Evolutionary conservation across 495 filamentous ascomycete species (phyloP).

Genomic region (Xylaria telfairii): DNA sequence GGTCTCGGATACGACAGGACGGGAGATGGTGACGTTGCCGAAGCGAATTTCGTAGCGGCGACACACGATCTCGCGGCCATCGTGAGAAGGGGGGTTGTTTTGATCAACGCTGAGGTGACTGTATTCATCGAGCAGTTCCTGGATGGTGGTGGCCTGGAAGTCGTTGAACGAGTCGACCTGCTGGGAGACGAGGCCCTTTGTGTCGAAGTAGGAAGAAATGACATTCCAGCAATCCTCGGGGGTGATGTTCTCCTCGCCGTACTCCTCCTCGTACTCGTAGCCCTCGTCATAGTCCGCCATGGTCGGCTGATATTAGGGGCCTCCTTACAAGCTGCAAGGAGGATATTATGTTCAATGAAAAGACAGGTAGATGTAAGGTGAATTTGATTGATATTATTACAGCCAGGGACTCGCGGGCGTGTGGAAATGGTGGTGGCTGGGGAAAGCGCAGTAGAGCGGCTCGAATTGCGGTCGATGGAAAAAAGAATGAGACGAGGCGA

Average conservation of each 20-base stretch:
- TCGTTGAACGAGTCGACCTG: conserved; percentile 99
- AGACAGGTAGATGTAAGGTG: not conserved
- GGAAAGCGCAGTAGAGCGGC: not conserved
- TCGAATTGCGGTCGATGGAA: not conserved
- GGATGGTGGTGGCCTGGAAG: conserved; percentile 89
- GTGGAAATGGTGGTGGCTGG: not conserved
- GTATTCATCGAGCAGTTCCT: conserved; percentile 89
- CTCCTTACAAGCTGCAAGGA: not conserved
- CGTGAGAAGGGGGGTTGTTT: conserved; percentile 71
- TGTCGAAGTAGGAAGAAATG: conserved; percentile 94
- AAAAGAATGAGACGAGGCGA: not conserved
- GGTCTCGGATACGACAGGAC: conserved; percentile 87
- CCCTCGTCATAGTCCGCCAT: conserved; percentile 41
- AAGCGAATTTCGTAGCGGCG: conserved; percentile 94
- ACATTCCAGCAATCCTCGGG: conserved; percentile 98
- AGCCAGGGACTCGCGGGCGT: not conserved
- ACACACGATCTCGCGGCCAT: conserved; percentile 78
- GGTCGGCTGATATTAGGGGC: not conserved
- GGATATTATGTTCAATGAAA: not conserved
- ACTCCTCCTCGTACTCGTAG: conserved; percentile 53
- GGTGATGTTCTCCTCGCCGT: conserved; percentile 73
- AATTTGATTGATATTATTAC: not conserved
- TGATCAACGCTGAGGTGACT: conserved; percentile 87
- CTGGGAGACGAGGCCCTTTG: conserved; percentile 94
- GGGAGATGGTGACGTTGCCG: conserved; percentile 79